Evolutionary conservation across 345 rosid species (phyloP), one percentile per base, ranked within the genome.

Genomic region (Salix suchowensis): DNA sequence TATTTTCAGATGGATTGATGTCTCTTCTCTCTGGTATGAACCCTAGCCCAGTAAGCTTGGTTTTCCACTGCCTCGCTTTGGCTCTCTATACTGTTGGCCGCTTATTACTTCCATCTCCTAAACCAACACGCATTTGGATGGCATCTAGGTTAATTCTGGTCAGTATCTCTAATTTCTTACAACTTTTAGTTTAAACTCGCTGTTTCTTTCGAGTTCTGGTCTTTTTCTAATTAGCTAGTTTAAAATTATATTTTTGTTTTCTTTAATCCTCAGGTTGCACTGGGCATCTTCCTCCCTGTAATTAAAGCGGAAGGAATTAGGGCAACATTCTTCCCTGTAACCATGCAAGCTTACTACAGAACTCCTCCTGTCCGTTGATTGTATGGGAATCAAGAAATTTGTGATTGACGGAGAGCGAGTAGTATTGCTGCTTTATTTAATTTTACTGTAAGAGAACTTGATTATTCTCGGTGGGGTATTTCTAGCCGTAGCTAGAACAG

Each of bases 31-130:
- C 90, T 5, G 90, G 87, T 12, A 58, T 88, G 68, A 82, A 85
- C 75, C 88, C 88, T 70, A 76, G 82, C 36, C 88, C 88, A 19
- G 54, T 77, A 78, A 74, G 83, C 67, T 74, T 85, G 81, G 85
- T 85, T 61, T 67, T 82, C 30, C 90, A 87, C 65, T 85, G 85
- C 78, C 84, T 87, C 48, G 87, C 84, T 8, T 85, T 87, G 26
- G 87, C 88, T 16, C 37, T 87, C 15, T 87, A 80, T 62, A 87
- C 82, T 23, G 82, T 87, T 52, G 88, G 90, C 55, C 86, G 88
- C 28, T 65, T 84, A 55, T 16, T 87, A 32, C 76, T 87, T 24
- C 90, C 90, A 60, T 87, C 82, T 77, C 90, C 90, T 76, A 82
- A 86, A 1, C 88, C 84, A 34, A 76, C 79, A 65, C 87, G 86